A percentile compares a stretch with the other conserved stretches of the same genome.
phyloP scores from a whole-genome alignment of 176 grass and related monocot species.

The Aegilops sharonensis region DNA sequence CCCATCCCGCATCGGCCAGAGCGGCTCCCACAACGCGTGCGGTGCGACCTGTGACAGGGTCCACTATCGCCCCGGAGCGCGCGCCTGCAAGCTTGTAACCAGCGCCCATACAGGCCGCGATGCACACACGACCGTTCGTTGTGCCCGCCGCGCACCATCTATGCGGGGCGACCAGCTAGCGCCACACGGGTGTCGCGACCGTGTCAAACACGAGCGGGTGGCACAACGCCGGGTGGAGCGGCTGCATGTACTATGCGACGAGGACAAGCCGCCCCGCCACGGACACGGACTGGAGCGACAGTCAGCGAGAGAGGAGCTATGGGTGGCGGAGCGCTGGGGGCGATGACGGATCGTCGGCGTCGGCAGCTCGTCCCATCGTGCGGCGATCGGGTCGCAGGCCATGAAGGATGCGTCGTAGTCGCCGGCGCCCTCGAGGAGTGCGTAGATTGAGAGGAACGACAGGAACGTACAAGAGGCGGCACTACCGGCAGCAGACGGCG shows the following conservation, averaged over 20 bases:
- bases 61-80: constrained; percentile 43
- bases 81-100: constrained; percentile 50
- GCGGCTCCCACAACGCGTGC: constrained; percentile 11
- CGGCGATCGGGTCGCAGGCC: not conserved
- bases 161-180: constrained; percentile 12
- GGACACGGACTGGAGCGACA: constrained; percentile 62
- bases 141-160: not conserved
- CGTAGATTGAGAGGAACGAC: constrained; percentile 40
- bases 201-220: constrained; percentile 24
- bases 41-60: not conserved
- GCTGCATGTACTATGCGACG: constrained; percentile 41
- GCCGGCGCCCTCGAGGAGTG: constrained; percentile 36
- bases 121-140: constrained; percentile 43
- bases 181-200: not conserved
- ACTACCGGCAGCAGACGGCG: constrained; percentile 63
- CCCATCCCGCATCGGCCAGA: constrained; percentile 48
- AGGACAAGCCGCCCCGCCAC: constrained; percentile 46
- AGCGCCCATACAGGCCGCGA: constrained; percentile 54
- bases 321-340: constrained; percentile 54
- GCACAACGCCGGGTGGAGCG: constrained; percentile 54
- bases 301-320: constrained; percentile 44
- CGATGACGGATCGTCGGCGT: constrained; percentile 8
- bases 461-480: constrained; percentile 59
- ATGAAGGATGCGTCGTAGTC: constrained; percentile 35
- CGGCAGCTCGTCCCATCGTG: constrained; percentile 30